A percentile compares a stretch with the other conserved stretches of the same genome.
phyloP scores from a whole-genome alignment of 176 grass and related monocot species.

The Eremochloa ophiuroides region DNA sequence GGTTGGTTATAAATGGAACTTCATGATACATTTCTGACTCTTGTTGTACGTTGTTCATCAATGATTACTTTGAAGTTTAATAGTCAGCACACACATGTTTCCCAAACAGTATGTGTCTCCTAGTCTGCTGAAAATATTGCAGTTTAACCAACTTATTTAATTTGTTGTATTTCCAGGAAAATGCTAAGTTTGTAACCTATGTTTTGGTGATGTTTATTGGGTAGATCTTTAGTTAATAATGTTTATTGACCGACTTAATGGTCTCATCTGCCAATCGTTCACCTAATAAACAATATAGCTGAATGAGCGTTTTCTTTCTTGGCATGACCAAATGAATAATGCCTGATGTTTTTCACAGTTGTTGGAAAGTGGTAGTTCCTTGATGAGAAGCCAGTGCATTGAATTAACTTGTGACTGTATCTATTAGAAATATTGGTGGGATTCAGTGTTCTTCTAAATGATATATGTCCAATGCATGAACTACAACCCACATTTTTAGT shows the following conservation, averaged over 20 bases:
- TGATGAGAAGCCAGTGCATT: no score
- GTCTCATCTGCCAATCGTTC: no score
- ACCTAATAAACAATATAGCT: no score
- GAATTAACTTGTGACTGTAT: no score
- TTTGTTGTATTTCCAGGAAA: background rate
- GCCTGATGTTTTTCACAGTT: no score
- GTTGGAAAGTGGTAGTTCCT: no score
- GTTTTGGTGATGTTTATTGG: background rate
- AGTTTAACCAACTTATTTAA: background rate
- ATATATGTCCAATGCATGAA: no score
- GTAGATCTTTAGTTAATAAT: conserved; percentile 1
- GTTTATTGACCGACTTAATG: conserved; percentile 14
- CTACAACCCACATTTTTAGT: no score
- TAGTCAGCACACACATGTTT: background rate
- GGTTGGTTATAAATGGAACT: conserved; percentile 32
- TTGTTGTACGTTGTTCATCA: background rate
- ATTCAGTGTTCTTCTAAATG: no score
- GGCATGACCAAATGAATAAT: no score
- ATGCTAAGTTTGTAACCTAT: background rate
- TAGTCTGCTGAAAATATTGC: background rate
- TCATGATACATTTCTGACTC: background rate
- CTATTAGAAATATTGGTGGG: no score
- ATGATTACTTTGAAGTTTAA: background rate
- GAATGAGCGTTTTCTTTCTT: no score
- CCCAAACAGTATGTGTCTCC: background rate